Conservation (phyloP, 352 stramenopile genomes). For the Globisporangium nunn region DNA sequence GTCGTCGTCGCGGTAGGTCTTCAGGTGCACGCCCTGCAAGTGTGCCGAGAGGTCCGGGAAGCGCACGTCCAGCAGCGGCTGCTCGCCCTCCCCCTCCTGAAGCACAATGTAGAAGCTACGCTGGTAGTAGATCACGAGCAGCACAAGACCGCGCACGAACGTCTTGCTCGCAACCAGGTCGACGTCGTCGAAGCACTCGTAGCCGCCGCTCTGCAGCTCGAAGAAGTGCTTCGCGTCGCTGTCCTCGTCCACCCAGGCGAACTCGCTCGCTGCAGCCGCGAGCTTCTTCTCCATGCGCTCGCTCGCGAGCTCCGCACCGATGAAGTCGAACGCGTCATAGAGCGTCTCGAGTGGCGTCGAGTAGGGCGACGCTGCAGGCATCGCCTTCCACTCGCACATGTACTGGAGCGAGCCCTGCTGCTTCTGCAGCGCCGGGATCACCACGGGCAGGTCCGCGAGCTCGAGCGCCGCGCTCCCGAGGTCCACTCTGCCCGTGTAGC, state of each 20-base stretch:
- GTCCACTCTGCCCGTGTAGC: slow-evolving; percentile 90
- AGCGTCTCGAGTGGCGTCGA: slow-evolving; percentile 62
- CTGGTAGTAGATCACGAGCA: slow-evolving; percentile 81
- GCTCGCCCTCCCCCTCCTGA: slow-evolving; percentile 83
- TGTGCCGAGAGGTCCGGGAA: slow-evolving; percentile 90
- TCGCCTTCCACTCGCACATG: slow-evolving; percentile 84
- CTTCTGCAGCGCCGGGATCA: slow-evolving; percentile 90
- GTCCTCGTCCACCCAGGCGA: slow-evolving; percentile 90
- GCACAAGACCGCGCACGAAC: slow-evolving; percentile 74
- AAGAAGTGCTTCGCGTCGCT: slow-evolving; percentile 83
- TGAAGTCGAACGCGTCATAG: slow-evolving; percentile 82
- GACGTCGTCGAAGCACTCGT: slow-evolving; percentile 79
- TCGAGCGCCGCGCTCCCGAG: slow-evolving; percentile 71
- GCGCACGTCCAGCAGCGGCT: slow-evolving; percentile 91
- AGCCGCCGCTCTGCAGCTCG: slow-evolving; percentile 88
- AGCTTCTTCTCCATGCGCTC: slow-evolving; percentile 83
- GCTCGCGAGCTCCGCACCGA: slow-evolving; percentile 78
- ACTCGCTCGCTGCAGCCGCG: slow-evolving; percentile 73
- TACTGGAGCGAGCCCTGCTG: slow-evolving; percentile 91
- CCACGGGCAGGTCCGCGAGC: slow-evolving; percentile 82
- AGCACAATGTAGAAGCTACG: slow-evolving; percentile 90
- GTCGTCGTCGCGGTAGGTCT: slow-evolving; percentile 70
- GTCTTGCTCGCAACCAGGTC: slow-evolving; percentile 86
- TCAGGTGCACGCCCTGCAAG: slow-evolving; percentile 86
- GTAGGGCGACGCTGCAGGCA: slow-evolving; percentile 67